Conservation (phyloP, 202 grass and related monocot genomes). For the Schoenoplectus triqueter region DNA sequence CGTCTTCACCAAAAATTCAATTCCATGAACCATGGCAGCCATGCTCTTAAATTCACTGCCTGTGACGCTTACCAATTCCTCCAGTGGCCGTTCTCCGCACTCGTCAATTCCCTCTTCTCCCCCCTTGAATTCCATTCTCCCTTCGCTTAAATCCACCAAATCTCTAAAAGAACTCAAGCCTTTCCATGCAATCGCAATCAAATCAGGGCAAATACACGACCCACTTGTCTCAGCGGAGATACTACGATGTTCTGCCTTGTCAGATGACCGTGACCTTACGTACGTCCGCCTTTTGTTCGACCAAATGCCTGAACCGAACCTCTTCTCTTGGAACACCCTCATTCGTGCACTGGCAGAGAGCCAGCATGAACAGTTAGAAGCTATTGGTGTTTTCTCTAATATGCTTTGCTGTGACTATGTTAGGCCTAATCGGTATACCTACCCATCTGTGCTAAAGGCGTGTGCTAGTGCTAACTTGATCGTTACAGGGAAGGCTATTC, state of each 20-base stretch:
- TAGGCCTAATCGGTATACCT: slow-evolving; percentile 53
- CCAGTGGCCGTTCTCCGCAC: not conserved
- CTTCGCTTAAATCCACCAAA: slow-evolving; percentile 41
- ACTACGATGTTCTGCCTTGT: slow-evolving; percentile 38
- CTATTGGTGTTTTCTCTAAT: slow-evolving; percentile 49
- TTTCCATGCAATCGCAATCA: slow-evolving; percentile 48
- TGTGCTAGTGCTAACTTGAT: slow-evolving; percentile 29
- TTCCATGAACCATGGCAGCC: slow-evolving; percentile 2
- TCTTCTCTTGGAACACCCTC: slow-evolving; percentile 59
- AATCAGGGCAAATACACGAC: slow-evolving; percentile 37
- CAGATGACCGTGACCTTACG: slow-evolving; percentile 30
- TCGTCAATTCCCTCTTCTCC: not conserved
- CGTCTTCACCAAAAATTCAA: not conserved
- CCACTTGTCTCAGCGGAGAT: slow-evolving; percentile 43
- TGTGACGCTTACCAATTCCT: not conserved
- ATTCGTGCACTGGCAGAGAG: slow-evolving; percentile 55
- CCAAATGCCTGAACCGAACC: slow-evolving; percentile 47
- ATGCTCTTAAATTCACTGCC: slow-evolving; percentile 37
- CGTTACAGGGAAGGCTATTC: slow-evolving; percentile 47
- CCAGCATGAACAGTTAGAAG: slow-evolving; percentile 37
- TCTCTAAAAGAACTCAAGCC: slow-evolving; percentile 31
- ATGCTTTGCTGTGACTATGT: slow-evolving; percentile 51
- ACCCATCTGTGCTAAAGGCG: slow-evolving; percentile 43
- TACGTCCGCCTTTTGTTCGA: slow-evolving; percentile 46
- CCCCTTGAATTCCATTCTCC: slow-evolving; percentile 15